Percentiles rank a stretch among this genome's conserved stretches.
Conservation (phyloP, 345 rosid species). For the Jatropha curcas region DNA sequence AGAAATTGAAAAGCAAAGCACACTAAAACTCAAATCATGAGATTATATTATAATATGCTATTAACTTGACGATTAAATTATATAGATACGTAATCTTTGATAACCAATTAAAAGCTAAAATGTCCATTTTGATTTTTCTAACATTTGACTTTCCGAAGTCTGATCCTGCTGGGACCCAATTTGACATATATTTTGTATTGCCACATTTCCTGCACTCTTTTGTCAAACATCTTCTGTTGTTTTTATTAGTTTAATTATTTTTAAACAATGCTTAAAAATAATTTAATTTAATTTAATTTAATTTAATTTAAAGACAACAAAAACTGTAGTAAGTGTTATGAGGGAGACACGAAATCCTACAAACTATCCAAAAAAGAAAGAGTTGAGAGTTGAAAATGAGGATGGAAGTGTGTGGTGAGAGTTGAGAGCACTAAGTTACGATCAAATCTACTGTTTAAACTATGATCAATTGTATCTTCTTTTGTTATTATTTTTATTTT, state of each 20-base stretch:
- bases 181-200: not conserved
- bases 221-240: not conserved
- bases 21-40: too few relatives aligned
- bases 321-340: too few relatives aligned
- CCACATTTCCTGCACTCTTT: not conserved
- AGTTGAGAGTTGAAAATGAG: not conserved
- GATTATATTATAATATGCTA: too few relatives aligned
- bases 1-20: too few relatives aligned
- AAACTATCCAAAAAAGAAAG: not conserved
- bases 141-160: slow-evolving; percentile 1
- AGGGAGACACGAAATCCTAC: slow-evolving; percentile 2
- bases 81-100: not conserved
- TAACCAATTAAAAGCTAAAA: not conserved
- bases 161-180: not conserved
- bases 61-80: too few relatives aligned
- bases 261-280: too few relatives aligned
- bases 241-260: too few relatives aligned
- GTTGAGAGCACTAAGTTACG: not conserved
- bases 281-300: too few relatives aligned
- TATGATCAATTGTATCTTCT: not conserved
- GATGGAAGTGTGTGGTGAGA: not conserved
- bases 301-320: too few relatives aligned
- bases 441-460: slow-evolving; percentile 7
- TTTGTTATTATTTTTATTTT: not conserved
- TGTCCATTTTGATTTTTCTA: not conserved